A percentile compares a stretch with the other conserved stretches of the same genome.
phyloP scores from a whole-genome alignment of 2,329 filamentous ascomycete genomes.

The Fusarium sp. region DNA sequence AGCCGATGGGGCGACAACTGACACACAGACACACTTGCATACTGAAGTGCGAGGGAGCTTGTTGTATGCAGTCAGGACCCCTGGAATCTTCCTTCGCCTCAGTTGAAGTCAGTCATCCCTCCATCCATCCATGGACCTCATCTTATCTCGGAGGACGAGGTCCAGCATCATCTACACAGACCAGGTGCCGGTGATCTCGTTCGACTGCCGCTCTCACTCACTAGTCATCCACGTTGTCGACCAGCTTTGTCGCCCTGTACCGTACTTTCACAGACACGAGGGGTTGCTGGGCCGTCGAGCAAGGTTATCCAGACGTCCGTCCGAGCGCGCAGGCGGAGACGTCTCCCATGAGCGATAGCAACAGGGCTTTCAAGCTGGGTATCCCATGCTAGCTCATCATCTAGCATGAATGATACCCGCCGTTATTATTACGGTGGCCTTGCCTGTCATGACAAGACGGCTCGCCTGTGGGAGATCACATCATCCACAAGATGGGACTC shows the following conservation, averaged over 20 bases:
- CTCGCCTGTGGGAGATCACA: constrained; percentile 2
- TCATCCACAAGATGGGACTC: not conserved
- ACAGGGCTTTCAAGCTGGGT: constrained; percentile 6
- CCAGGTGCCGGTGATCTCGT: constrained; percentile 3
- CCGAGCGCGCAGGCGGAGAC: constrained; percentile 30
- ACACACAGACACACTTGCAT: constrained; percentile 4
- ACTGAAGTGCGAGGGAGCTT: not conserved
- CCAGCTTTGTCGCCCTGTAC: not conserved
- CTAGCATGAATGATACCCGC: constrained; percentile 26
- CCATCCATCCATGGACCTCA: not conserved
- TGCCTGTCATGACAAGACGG: not conserved
- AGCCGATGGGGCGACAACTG: constrained; percentile 6
- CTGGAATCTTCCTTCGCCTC: not conserved
- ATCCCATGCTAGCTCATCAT: constrained; percentile 17
- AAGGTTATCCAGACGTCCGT: constrained; percentile 19
- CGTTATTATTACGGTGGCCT: constrained; percentile 25
- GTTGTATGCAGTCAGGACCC: not conserved
- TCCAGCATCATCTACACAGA: not conserved
- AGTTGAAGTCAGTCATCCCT: not conserved
- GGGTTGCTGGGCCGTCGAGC: constrained; percentile 8
- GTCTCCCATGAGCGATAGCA: constrained; percentile 10
- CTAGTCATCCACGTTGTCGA: not conserved
- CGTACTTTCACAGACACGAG: constrained; percentile 5
- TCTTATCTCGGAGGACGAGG: not conserved
- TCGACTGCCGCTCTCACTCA: not conserved